Base-by-base conservation (phyloP, 2,329 filamentous ascomycete genomes). In the Pyricularia sp. region DNA sequence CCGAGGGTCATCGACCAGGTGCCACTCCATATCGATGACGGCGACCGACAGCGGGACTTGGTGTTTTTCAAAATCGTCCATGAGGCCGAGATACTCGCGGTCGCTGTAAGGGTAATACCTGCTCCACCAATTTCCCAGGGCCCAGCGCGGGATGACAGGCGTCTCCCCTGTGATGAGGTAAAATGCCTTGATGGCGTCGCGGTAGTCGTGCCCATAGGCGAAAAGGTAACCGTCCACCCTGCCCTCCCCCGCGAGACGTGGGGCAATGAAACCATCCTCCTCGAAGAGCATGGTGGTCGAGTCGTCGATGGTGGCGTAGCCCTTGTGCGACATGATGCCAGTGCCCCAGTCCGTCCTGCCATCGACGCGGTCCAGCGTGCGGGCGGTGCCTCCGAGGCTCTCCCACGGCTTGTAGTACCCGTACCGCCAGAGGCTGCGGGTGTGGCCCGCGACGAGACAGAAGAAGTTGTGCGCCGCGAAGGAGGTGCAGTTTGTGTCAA, bases 21-120 rank as follows among this genome's bases (percentile, higher is more conserved):
- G 85, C 85, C 85, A 88, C 70, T 87, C 85, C 84, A 88, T 88
- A 69, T 88, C 85, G 3, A 88, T 72, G 0, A 87, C 83, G 1
- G 80, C 84, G 6, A 86, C 83, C 5, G 79, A 82, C 49, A 88
- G 73, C 0, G 85, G 85, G 7, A 88, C 78, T 0, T 76, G 72
- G 28, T 82, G 73, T 9, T 73, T 72, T 4, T 74, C 70, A 67
- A 88, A 87, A 62, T 77, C 76, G 65, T 85, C 81, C 76, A 88
- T 82, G 19, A 88, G 75, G 16, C 74, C 72, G 2, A 86, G 66
- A 69, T 87, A 88, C 68, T 84, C 82, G 1, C 80, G 75, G 31
- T 79, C 77, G 0, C 75, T 76, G 69, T 87, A 88, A 2, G 78
- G 78, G 69, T 87, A 81, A 71, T 87, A 88, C 8, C 85, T 77